Base-by-base conservation (phyloP, 2,329 filamentous ascomycete genomes). In the Fusarium staphyleae region DNA sequence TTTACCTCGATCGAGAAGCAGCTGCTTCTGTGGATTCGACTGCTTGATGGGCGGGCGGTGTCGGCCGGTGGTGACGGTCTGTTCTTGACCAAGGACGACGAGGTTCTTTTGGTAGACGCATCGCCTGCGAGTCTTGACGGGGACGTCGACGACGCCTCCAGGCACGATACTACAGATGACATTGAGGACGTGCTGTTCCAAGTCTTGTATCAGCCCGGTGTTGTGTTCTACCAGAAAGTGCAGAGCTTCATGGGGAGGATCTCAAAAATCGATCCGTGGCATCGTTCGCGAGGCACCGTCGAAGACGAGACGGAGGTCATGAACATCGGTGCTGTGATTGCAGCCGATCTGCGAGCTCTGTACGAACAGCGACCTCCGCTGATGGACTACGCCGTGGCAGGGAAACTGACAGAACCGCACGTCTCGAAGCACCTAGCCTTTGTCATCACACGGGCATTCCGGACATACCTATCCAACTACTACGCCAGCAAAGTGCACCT, bases 301-400 rank as follows among this genome's bases (percentile, higher is more conserved):
- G 76, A 82, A 42, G 82, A 84, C 61, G 81, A 84, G 69, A 83
- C 78, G 2, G 81, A 85, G 49, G 81, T 84, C 2, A 84, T 84
- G 80, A 76, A 77, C 26, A 74, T 81, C 37, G 82, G 77, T 1
- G 75, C 79, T 2, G 70, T 75, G 43, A 85, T 85, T 41, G 72
- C 76, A 3, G 71, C 73, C 12, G 81, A 85, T 61, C 69, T 84
- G 7, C 74, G 77, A n/a, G 70, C 72, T 2, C 66, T 85, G 2
- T 81, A 81, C 61, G 75, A 78, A 3, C 72, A 78, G 29, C 74
- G 81, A 3, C 83, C 81, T 14, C 73, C 78, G 9, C 69, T 84
- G 24, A 84, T 84, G 78, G 81, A 85, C 60, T 78, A 80, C 67
- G 81, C 82, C 7, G 75, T 83, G 3, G 77, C 78, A 3, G 82